phyloP scores from a whole-genome alignment of 2,329 filamentous ascomycete genomes.

The Claviceps spartinae region DNA sequence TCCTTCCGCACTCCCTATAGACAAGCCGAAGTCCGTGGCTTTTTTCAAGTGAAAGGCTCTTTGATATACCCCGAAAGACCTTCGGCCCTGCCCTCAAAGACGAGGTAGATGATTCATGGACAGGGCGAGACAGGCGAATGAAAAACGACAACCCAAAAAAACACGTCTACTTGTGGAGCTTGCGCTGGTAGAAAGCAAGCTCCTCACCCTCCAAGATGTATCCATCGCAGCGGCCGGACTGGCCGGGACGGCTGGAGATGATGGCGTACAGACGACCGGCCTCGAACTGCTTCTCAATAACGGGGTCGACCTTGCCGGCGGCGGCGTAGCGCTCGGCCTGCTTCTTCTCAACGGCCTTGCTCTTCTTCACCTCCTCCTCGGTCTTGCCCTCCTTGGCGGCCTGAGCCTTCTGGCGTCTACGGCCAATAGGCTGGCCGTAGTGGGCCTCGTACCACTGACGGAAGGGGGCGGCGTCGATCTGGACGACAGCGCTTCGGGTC shows the following conservation, averaged over 20 bases:
- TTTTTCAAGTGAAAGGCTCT: background rate
- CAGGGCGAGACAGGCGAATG: too few species aligned
- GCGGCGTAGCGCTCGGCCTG: conserved; percentile 74
- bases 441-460: conserved; percentile 99
- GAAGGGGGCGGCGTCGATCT: conserved; percentile 98
- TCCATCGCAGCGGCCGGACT: conserved; percentile 91
- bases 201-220: conserved; percentile 99
- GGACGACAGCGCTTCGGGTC: conserved; percentile 96
- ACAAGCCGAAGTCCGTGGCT: background rate
- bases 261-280: conserved; percentile 94
- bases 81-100: too few species aligned
- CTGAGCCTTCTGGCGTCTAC: conserved; percentile 78
- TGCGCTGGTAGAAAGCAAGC: conserved; percentile 99
- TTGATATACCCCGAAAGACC: too few species aligned
- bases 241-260: conserved; percentile 82
- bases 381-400: conserved; percentile 44
- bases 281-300: conserved; percentile 98
- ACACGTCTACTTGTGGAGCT: conserved; percentile 82
- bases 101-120: too few species aligned
- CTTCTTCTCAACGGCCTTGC: conserved; percentile 92
- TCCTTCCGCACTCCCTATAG: background rate
- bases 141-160: background rate
- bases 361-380: conserved; percentile 73
- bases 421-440: conserved; percentile 85
- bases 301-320: conserved; percentile 80